These are phyloP conservation scores for Amesomyces nigricolor DNA, from an alignment of 2,329 filamentous ascomycete species.

Conservation along the genomic window DNA sequence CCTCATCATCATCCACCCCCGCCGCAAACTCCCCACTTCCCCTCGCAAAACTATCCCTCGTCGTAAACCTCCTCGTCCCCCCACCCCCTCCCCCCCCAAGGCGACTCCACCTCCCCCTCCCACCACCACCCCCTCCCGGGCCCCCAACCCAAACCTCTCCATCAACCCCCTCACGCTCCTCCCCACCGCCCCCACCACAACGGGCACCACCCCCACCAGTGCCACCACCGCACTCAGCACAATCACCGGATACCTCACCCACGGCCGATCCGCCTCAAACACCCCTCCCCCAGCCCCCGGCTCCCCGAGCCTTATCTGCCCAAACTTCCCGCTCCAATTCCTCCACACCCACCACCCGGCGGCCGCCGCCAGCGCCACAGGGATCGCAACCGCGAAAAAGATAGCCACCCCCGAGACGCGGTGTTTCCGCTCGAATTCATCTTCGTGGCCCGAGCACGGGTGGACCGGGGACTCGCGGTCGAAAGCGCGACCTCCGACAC, in stretches of 20 bases:
- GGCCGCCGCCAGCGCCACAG: slow-evolving; percentile 63
- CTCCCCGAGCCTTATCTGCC: slow-evolving; percentile 85
- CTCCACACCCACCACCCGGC: slow-evolving; percentile 80
- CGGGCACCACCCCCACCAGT: slow-evolving; percentile 57
- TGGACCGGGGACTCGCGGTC: slow-evolving; percentile 60
- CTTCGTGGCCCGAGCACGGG: slow-evolving; percentile 72
- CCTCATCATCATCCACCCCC: slow-evolving; percentile 82
- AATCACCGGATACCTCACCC: slow-evolving; percentile 78
- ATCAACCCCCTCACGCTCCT: slow-evolving; percentile 52
- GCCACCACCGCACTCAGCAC: slow-evolving; percentile 60
- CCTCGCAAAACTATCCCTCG: slow-evolving; percentile 80
- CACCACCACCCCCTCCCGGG: slow-evolving; percentile 32
- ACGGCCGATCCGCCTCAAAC: slow-evolving; percentile 66
- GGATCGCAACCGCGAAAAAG: slow-evolving; percentile 79
- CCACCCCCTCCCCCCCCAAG: slow-evolving; percentile 48
- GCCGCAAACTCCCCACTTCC: slow-evolving; percentile 81
- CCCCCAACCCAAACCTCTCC: slow-evolving; percentile 35
- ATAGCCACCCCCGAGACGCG: slow-evolving; percentile 66
- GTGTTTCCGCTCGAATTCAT: slow-evolving; percentile 65
- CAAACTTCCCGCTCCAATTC: slow-evolving; percentile 86
- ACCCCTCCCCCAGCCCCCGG: slow-evolving; percentile 32
- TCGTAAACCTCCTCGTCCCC: slow-evolving; percentile 69
- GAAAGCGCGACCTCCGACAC: slow-evolving; percentile 65
- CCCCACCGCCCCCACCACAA: slow-evolving; percentile 69
- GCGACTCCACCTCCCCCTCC: slow-evolving; percentile 47